Base-by-base conservation (phyloP, 352 stramenopile genomes). In the Phytopythium chamaehyphon region DNA sequence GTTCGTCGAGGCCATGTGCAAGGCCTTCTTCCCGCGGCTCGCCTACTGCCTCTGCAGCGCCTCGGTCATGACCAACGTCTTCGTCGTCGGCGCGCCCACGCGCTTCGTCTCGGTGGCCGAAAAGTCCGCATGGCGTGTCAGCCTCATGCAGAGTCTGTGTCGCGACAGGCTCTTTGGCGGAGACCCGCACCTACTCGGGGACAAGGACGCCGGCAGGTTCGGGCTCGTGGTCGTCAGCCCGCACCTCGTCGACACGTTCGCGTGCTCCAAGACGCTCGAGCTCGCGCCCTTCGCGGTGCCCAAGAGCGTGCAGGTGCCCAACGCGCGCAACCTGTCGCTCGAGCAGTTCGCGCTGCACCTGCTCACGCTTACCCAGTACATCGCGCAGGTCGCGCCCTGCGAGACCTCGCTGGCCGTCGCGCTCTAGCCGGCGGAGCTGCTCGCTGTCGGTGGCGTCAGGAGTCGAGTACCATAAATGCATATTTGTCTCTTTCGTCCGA, bases 1-100 rank as follows among this genome's bases (percentile, higher is more conserved):
- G 42, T 88, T 84, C 36, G 70, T 88, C 6, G 76, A 88, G 57
- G 66, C 62, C 33, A 69, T 74, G 51, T 88, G 72, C 70, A 71
- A 69, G 42, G 60, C 67, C 7, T 83, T 88, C 42, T 88, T 88
- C 53, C 76, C 76, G 18, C 66, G 76, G 24, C 59, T 88, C 19
- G 74, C 74, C 21, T 88, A 72, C 57, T 88, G 74, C 35, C 68
- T 88, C 10, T 58, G 51, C 24, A 84, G 69, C 40, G 56, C 64
- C 0, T 80, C 64, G 7, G 62, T 62, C 7, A 73, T 88, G 54
- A 70, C 72, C 24, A 76, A 65, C 63, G 76, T 88, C 16, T 73
- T 84, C 22, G 76, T 88, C 21, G 55, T 88, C 24, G 76, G 76
- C 24, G 62, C 76, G 8, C 76, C 74, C 11, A 73, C 59, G 42